A percentile compares a stretch with the other conserved stretches of the same genome.
phyloP scores from a whole-genome alignment of 768 basidiomycete genomes.

The Lactarius hengduanensis region DNA sequence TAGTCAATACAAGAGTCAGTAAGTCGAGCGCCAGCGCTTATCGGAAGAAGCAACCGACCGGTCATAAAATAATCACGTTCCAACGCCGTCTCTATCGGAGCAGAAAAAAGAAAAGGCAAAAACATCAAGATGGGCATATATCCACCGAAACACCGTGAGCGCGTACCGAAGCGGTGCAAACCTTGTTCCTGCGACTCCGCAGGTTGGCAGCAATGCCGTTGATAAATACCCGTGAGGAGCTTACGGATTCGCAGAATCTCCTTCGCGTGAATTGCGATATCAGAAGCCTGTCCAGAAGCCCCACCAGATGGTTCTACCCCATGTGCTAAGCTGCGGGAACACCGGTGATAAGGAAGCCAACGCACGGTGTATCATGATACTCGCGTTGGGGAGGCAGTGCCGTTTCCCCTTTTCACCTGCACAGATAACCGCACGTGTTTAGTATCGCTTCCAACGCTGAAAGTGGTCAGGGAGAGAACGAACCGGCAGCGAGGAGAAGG shows the following conservation, averaged over 20 bases:
- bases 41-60: constrained; percentile 42
- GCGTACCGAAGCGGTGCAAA: constrained; percentile 73
- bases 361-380: constrained; percentile 98
- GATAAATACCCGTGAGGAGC: constrained; percentile 84
- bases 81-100: constrained; percentile 68
- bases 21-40: constrained; percentile 26
- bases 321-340: constrained; percentile 1
- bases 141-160: constrained; percentile 25
- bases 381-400: constrained; percentile 88
- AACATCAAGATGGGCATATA: constrained; percentile 23
- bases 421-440: constrained; percentile 21
- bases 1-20: constrained; percentile 24
- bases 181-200: constrained; percentile 65
- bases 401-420: constrained; percentile 82
- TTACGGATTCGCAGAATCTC: constrained; percentile 91
- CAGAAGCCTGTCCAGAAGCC: constrained; percentile 91
- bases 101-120: constrained; percentile 27
- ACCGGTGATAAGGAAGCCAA: constrained; percentile 21
- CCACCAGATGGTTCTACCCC: constrained; percentile 89
- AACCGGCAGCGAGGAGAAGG: constrained; percentile 81
- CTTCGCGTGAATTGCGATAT: constrained; percentile 96
- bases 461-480: constrained; percentile 23
- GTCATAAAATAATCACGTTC: constrained; percentile 98
- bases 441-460: not conserved
- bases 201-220: constrained; percentile 71